Evolutionary conservation across 2,329 filamentous ascomycete genomes (phyloP).

Genomic region (Blumeria hordei): DNA sequence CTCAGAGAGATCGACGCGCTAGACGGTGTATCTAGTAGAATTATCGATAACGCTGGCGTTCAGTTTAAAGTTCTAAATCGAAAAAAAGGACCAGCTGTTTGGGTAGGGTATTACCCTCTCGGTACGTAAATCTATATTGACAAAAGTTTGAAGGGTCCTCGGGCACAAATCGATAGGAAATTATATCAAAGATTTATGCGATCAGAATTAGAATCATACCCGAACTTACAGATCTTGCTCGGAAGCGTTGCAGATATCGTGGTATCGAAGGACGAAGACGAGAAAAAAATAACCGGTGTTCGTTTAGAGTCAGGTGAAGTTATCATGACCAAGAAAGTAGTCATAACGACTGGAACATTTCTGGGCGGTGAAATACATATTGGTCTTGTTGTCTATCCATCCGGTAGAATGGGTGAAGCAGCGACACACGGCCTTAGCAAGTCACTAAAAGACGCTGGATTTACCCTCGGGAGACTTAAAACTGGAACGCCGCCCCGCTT

Average conservation of each 20-base stretch:
- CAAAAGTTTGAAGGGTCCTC: constrained; percentile 33
- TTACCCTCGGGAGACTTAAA: constrained; percentile 73
- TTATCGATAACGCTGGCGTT: constrained; percentile 85
- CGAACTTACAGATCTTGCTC: constrained; percentile 56
- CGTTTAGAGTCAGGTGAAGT: constrained; percentile 70
- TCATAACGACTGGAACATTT: constrained; percentile 94
- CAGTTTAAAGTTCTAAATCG: constrained; percentile 79
- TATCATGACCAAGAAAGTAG: constrained; percentile 53
- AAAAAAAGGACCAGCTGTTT: constrained; percentile 82
- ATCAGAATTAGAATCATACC: constrained; percentile 56
- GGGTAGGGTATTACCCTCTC: constrained; percentile 22
- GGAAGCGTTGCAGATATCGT: constrained; percentile 88
- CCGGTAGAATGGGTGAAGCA: constrained; percentile 80
- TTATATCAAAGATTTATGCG: constrained; percentile 82
- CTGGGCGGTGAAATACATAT: constrained; percentile 92
- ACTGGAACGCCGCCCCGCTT: constrained; percentile 85
- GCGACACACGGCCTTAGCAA: constrained; percentile 84
- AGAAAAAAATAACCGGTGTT: constrained; percentile 61
- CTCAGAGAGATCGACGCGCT: constrained; percentile 85
- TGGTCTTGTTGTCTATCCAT: constrained; percentile 59
- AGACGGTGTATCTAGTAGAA: constrained; percentile 66
- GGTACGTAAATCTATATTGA: not conserved
- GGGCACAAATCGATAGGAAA: constrained; percentile 81
- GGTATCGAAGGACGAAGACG: constrained; percentile 29
- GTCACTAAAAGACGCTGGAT: constrained; percentile 68